These are phyloP conservation scores for Puya raimondii DNA, from an alignment of 176 grass and related monocot species.

Conservation along the genomic window DNA sequence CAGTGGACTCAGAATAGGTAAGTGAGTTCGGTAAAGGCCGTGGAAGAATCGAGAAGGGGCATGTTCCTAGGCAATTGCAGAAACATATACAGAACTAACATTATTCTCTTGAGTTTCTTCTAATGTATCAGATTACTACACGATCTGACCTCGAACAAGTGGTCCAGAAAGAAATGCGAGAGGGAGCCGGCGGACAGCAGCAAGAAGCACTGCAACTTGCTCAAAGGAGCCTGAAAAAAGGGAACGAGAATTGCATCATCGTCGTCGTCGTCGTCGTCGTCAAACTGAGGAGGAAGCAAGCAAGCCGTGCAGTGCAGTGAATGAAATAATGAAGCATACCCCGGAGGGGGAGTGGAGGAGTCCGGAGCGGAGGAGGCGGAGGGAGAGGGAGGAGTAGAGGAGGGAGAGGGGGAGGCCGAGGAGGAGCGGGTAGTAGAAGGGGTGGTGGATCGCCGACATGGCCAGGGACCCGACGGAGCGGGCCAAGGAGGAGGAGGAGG, in stretches of 20 bases:
- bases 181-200: constrained; percentile 75
- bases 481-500: constrained; percentile 3
- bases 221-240: constrained; percentile 40
- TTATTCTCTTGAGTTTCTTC: too few species aligned
- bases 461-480: constrained; percentile 26
- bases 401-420: constrained; percentile 65
- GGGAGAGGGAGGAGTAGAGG: constrained; percentile 62
- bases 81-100: too few species aligned
- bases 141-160: constrained; percentile 78
- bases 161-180: constrained; percentile 94
- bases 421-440: constrained; percentile 74
- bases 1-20: background rate
- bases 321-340: constrained; percentile 25
- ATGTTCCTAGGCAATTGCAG: too few species aligned
- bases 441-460: constrained; percentile 73
- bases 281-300: background rate
- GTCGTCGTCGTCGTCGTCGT: background rate
- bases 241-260: background rate
- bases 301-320: background rate
- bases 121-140: too few species aligned
- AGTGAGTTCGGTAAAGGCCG: too few species aligned
- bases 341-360: constrained; percentile 40
- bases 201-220: constrained; percentile 62
- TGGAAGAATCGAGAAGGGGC: too few species aligned
- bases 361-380: constrained; percentile 24